Evolutionary conservation across 2,329 filamentous ascomycete genomes (phyloP), one percentile per base, ranked within the genome.

Genomic region (Alternaria ethzedia): DNA sequence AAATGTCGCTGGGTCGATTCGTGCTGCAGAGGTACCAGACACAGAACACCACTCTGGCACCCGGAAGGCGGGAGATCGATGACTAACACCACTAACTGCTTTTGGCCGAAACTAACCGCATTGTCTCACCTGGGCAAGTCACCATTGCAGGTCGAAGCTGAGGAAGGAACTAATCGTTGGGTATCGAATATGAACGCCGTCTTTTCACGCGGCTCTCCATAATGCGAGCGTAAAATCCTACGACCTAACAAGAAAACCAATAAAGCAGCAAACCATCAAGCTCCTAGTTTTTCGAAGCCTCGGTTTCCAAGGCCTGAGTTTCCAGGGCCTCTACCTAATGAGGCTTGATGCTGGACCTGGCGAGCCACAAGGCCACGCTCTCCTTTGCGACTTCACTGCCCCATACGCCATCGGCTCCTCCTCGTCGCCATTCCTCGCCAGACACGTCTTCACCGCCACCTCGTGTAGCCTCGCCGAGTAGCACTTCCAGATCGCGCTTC

Each of bases 401-500:
- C 89, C 89, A 91, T 28, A 89, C 86, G 44, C 89, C 84, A n/a
- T 86, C 84, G 15, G 81, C 73, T 5, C 89, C 89, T 44, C 86
- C 86, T 63, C 86, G 86, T 66, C 91, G 86, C 90, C 91, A 94
- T 78, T 93, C 91, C 69, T 82, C 91, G 83, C 85, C 86, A 45
- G 83, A 83, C 4, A 83, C 85, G 57, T 83, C 82, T 60, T 84
- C 83, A 30, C 81, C 82, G 13, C 80, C 81, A 41, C 84, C 84
- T 58, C 89, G 86, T 55, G 88, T 87, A 2, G 90, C 89, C 80
- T 97, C 94, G 61, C 94, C 95, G 66, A 96, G 86, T 51, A 97
- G 90, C 7, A 96, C 89, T 75, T 97, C 94, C 36, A 97, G 84
- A 78, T 98, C 95, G 52, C 94, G 87, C 82, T 94, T 94, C 83